Conservation (phyloP, 2,329 filamentous ascomycete genomes). For the Nectriaceae sp. region DNA sequence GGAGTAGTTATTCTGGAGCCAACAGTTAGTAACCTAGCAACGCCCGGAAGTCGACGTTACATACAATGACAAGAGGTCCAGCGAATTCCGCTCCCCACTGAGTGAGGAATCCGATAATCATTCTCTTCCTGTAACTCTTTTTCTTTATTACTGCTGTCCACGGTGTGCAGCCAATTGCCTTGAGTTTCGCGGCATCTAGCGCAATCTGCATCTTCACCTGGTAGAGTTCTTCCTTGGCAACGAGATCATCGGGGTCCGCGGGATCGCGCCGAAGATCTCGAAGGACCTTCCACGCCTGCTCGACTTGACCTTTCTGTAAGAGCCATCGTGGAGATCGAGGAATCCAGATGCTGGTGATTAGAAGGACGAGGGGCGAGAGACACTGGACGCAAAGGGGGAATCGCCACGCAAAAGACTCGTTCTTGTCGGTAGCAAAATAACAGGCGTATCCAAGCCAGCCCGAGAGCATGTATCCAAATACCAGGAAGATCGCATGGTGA, state of each 20-base stretch:
- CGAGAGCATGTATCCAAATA: slow-evolving; percentile 48
- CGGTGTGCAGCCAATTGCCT: slow-evolving; percentile 38
- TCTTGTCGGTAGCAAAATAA: slow-evolving; percentile 33
- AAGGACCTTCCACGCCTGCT: slow-evolving; percentile 47
- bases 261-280: slow-evolving; percentile 32
- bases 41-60: slow-evolving; percentile 17
- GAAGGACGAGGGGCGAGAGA: slow-evolving; percentile 39
- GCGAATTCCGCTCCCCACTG: slow-evolving; percentile 56
- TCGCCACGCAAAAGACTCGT: slow-evolving; percentile 41
- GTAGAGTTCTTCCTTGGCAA: slow-evolving; percentile 47
- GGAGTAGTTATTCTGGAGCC: slow-evolving; percentile 42
- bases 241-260: slow-evolving; percentile 38
- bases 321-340: slow-evolving; percentile 51
- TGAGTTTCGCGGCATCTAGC: slow-evolving; percentile 43
- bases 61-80: slow-evolving; percentile 52
- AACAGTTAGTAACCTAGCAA: background rate
- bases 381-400: slow-evolving; percentile 45
- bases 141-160: slow-evolving; percentile 49
- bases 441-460: slow-evolving; percentile 40
- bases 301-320: slow-evolving; percentile 44
- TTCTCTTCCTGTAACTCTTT: slow-evolving; percentile 50
- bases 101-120: slow-evolving; percentile 53
- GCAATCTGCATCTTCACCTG: slow-evolving; percentile 48
- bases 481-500: slow-evolving; percentile 48
- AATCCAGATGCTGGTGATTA: slow-evolving; percentile 36